phyloP scores from a whole-genome alignment of 768 basidiomycete species.

The Boletus vermiculosoides region DNA sequence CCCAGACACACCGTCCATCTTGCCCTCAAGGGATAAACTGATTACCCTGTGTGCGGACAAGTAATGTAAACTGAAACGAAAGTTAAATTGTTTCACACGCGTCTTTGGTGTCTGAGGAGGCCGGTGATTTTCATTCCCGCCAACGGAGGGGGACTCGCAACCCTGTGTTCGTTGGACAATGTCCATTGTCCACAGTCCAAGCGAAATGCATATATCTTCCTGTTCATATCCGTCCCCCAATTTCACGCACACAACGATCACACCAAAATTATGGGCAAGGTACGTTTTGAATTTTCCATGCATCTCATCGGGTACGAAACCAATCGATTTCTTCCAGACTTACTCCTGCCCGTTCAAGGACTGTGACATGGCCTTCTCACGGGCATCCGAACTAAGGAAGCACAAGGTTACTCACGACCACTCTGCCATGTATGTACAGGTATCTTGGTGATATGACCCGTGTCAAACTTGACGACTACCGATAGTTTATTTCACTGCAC shows the following conservation, averaged over 20 bases:
- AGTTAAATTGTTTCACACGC: no score
- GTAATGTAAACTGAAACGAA: no score
- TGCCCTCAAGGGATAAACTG: no score
- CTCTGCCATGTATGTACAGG: slow-evolving; percentile 2
- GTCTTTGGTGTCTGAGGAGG: no score
- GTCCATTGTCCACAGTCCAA: background rate
- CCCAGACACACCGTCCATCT: no score
- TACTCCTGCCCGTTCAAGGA: slow-evolving; percentile 1
- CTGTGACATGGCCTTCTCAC: slow-evolving; percentile 12
- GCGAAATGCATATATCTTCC: background rate
- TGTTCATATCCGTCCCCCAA: background rate
- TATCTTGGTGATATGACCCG: background rate
- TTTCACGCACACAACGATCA: background rate
- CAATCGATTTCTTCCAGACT: slow-evolving; percentile 1
- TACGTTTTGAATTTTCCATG: background rate
- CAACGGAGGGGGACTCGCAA: no score
- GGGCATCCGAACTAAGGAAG: slow-evolving; percentile 7
- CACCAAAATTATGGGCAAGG: background rate
- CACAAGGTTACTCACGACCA: slow-evolving; percentile 11
- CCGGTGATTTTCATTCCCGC: no score
- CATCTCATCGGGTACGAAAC: background rate
- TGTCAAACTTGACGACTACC: background rate
- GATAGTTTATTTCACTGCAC: slow-evolving; percentile 12
- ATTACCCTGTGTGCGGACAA: no score
- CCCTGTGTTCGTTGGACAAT: no score